phyloP scores from a whole-genome alignment of 306 rosid species.

The Alnus rubra region DNA sequence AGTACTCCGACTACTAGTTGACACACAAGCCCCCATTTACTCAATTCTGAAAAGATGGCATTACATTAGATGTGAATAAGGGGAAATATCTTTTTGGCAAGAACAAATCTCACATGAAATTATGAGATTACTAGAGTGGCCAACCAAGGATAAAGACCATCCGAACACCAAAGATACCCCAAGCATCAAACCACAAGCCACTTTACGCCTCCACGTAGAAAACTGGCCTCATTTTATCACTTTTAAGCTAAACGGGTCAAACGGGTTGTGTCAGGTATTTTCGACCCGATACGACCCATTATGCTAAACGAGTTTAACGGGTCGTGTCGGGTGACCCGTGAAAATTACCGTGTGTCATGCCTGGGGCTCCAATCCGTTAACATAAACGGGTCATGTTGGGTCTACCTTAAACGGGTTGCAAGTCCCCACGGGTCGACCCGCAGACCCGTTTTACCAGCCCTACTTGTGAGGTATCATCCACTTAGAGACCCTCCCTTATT shows the following conservation, averaged over 20 bases:
- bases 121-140: slow-evolving; percentile 40
- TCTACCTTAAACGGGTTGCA: too few species aligned
- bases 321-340: too few species aligned
- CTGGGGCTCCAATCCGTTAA: too few species aligned
- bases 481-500: slow-evolving; percentile 66
- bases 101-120: slow-evolving; percentile 55
- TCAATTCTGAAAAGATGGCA: slow-evolving; percentile 55
- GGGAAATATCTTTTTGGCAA: slow-evolving; percentile 30
- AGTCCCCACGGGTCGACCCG: too few species aligned
- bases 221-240: slow-evolving; percentile 27
- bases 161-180: slow-evolving; percentile 41
- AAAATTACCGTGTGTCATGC: too few species aligned
- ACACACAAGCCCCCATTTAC: slow-evolving; percentile 87
- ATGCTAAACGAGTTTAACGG: too few species aligned
- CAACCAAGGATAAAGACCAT: slow-evolving; percentile 41
- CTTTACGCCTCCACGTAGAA: slow-evolving; percentile 42
- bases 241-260: too few species aligned
- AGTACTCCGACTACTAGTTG: slow-evolving; percentile 78
- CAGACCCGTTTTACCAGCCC: too few species aligned
- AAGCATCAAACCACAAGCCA: slow-evolving; percentile 39
- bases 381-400: too few species aligned
- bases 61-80: slow-evolving; percentile 44
- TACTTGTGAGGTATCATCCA: slow-evolving; percentile 60
- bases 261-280: too few species aligned
- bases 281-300: too few species aligned